Conservation (phyloP, 768 basidiomycete species). For the Pleurotus sapidus region DNA sequence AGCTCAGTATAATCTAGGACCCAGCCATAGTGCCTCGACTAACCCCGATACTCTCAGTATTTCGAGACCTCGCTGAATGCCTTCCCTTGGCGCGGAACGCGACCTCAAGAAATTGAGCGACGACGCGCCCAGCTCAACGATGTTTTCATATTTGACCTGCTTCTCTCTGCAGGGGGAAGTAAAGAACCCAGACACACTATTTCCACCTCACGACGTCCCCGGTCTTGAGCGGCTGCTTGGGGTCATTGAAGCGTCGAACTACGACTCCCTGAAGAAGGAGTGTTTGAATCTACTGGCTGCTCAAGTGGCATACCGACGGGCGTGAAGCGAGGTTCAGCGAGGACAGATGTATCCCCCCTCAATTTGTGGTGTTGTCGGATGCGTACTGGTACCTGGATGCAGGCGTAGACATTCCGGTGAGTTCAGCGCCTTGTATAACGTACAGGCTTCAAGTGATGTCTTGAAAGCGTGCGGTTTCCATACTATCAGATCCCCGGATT, state of each 20-base stretch:
- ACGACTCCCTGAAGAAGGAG: conserved; percentile 77
- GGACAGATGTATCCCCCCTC: conserved; percentile 66
- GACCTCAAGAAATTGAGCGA: conserved; percentile 55
- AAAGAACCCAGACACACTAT: conserved; percentile 54
- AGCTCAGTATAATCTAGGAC: conserved; percentile 18
- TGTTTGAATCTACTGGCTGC: conserved; percentile 75
- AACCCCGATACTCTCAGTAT: conserved; percentile 25
- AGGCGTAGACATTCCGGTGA: conserved; percentile 60
- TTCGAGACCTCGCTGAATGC: conserved; percentile 51
- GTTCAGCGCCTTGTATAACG: conserved; percentile 23
- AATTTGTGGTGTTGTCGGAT: conserved; percentile 72
- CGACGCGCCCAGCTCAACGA: conserved; percentile 62
- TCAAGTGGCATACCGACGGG: conserved; percentile 76
- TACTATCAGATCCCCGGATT: conserved; percentile 71
- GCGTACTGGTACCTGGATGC: conserved; percentile 85
- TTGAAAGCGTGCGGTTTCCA: conserved; percentile 61
- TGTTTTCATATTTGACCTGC: conserved; percentile 69
- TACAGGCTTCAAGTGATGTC: conserved; percentile 1
- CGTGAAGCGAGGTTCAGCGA: conserved; percentile 48
- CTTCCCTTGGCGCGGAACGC: conserved; percentile 60
- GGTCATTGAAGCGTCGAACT: conserved; percentile 57
- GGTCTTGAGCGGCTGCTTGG: conserved; percentile 56
- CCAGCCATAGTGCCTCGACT: conserved; percentile 9
- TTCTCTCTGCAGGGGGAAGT: conserved; percentile 65
- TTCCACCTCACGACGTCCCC: conserved; percentile 60